These are phyloP conservation scores for Aschersonia sp. DNA, from an alignment of 2,329 filamentous ascomycete genomes.

Conservation along the genomic window DNA sequence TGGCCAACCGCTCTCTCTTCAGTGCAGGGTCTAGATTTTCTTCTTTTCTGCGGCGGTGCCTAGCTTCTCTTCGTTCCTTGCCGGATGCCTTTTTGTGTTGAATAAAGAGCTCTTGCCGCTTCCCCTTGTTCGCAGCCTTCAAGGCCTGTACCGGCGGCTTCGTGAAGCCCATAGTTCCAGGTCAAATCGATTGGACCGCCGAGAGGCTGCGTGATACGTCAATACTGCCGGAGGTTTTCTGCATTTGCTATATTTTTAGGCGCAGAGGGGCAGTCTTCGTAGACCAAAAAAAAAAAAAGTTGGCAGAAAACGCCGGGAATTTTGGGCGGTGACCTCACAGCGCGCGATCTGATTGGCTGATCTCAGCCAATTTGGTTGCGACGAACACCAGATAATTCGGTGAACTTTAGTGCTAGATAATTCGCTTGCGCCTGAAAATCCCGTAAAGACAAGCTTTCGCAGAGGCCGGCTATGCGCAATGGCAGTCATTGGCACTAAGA, in stretches of 20 bases:
- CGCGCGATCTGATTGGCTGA: slow-evolving; percentile 9
- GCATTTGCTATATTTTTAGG: background rate
- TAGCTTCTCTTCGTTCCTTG: slow-evolving; percentile 58
- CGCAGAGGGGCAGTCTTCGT: slow-evolving; percentile 7
- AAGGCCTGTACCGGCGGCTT: slow-evolving; percentile 22
- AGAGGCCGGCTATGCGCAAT: slow-evolving; percentile 16
- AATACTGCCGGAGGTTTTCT: too few relatives aligned
- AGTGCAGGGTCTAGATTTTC: slow-evolving; percentile 73
- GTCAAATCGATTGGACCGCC: background rate
- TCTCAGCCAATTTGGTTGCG: slow-evolving; percentile 1
- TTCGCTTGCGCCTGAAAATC: too few relatives aligned
- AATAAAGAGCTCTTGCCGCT: slow-evolving; percentile 63
- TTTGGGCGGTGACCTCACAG: slow-evolving; percentile 21
- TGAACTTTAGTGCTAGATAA: background rate
- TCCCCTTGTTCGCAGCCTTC: slow-evolving; percentile 59
- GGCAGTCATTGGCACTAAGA: slow-evolving; percentile 36
- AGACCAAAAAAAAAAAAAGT: background rate
- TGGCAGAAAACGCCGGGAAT: slow-evolving; percentile 20
- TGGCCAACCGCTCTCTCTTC: slow-evolving; percentile 55
- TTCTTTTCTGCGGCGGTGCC: slow-evolving; percentile 67
- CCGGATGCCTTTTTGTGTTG: slow-evolving; percentile 66
- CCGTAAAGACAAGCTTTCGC: background rate
- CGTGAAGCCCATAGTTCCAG: slow-evolving; percentile 16
- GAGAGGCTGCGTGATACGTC: background rate
- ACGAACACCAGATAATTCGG: background rate